These are phyloP conservation scores for Colletotrichum sp. DNA, from an alignment of 2,329 filamentous ascomycete genomes.

Conservation along the genomic window DNA sequence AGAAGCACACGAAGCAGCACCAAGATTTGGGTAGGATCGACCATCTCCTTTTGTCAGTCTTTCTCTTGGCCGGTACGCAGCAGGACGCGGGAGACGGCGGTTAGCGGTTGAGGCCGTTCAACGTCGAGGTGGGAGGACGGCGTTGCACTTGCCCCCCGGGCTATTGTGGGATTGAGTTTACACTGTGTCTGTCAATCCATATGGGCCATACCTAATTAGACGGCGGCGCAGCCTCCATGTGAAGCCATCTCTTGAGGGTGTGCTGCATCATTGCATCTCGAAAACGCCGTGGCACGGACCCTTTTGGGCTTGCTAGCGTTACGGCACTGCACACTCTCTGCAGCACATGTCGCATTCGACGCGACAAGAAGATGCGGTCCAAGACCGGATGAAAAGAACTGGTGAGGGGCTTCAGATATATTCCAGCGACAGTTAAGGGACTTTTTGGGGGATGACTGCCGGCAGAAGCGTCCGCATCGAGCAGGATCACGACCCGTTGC, in stretches of 20 bases:
- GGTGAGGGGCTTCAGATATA: background rate
- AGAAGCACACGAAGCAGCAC: background rate
- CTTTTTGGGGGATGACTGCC: background rate
- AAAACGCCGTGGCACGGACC: background rate
- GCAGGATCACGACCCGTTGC: background rate
- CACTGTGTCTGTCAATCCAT: background rate
- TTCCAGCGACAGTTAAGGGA: background rate
- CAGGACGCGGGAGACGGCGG: background rate
- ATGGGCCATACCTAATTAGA: background rate
- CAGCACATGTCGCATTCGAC: background rate
- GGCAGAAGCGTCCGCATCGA: background rate
- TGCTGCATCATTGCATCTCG: background rate
- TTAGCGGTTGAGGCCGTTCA: background rate
- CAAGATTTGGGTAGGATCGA: background rate
- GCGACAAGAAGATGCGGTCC: background rate
- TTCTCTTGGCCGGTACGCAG: background rate
- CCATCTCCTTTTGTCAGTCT: background rate
- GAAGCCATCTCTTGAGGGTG: background rate
- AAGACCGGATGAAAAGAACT: background rate
- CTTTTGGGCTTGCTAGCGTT: background rate
- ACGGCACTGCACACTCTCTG: background rate
- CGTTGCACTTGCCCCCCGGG: background rate
- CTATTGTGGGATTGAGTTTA: background rate
- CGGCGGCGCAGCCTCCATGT: background rate
- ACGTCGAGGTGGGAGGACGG: background rate